Percentiles rank a stretch among this genome's conserved stretches.
Evolutionary conservation across 768 basidiomycete species (phyloP).

Genomic region (Cantharellus cinnabarinus): DNA sequence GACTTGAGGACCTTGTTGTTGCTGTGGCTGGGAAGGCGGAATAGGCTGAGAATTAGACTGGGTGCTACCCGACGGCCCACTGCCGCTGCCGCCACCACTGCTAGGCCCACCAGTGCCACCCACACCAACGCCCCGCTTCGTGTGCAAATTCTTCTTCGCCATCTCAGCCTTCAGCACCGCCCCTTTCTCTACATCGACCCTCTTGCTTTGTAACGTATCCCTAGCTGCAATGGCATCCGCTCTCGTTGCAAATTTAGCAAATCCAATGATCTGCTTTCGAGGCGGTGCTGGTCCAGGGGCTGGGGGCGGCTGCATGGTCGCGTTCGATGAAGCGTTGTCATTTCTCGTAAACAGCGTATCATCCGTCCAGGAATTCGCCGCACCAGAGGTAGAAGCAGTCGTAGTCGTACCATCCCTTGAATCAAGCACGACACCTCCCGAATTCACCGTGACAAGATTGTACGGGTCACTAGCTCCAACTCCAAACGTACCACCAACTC

Average conservation of each 20-base stretch:
- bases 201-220: constrained; percentile 70
- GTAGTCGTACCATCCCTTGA: constrained; percentile 9
- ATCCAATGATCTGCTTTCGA: constrained; percentile 94
- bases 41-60: no score
- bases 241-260: constrained; percentile 83
- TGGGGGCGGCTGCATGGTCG: constrained; percentile 6
- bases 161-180: constrained; percentile 93
- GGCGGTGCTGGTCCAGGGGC: constrained; percentile 24
- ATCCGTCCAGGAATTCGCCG: neutral
- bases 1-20: no score
- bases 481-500: constrained; percentile 8
- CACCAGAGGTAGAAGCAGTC: constrained; percentile 1
- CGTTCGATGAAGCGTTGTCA: neutral
- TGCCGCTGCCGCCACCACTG: no score
- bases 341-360: neutral
- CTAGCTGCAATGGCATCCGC: constrained; percentile 74
- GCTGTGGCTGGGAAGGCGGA: no score
- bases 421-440: constrained; percentile 68
- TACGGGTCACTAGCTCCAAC: constrained; percentile 58
- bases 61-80: no score
- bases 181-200: constrained; percentile 85
- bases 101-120: constrained; percentile 14
- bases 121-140: constrained; percentile 74
- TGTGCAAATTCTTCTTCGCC: constrained; percentile 99
- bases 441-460: constrained; percentile 64